Percentiles rank a stretch among this genome's conserved stretches.
phyloP scores from a whole-genome alignment of 2,329 filamentous ascomycete genomes.

The Trichoderma lentiforme region DNA sequence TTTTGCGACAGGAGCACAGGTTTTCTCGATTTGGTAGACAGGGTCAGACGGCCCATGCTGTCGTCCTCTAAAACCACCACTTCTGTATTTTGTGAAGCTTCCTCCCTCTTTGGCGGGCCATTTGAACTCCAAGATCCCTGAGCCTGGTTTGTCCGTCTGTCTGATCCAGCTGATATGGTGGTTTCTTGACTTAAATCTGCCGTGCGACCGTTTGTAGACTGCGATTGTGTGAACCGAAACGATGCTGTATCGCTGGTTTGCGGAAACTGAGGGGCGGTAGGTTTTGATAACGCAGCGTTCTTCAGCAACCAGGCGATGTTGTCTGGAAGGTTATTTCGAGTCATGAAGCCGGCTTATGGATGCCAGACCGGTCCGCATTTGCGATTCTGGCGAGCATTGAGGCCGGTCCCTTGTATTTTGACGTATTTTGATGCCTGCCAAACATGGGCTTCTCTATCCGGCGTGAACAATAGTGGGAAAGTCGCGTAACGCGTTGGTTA shows the following conservation, averaged over 20 bases:
- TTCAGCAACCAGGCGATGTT: constrained; percentile 57
- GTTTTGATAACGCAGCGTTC: constrained; percentile 42
- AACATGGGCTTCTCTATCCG: not conserved
- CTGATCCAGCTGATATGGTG: not conserved
- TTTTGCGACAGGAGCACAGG: constrained; percentile 43
- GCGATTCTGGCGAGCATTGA: constrained; percentile 25
- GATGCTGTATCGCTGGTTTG: constrained; percentile 29
- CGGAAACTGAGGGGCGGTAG: constrained; percentile 39
- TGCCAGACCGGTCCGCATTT: constrained; percentile 25
- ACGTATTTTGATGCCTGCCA: not conserved
- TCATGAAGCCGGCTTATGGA: constrained; percentile 50
- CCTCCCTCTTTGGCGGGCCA: constrained; percentile 24
- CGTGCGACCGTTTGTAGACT: constrained; percentile 18
- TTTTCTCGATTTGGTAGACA: constrained; percentile 43
- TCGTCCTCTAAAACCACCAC: constrained; percentile 29
- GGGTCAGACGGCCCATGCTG: constrained; percentile 46
- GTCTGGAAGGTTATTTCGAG: constrained; percentile 57
- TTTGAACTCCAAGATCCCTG: constrained; percentile 20
- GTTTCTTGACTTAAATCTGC: not conserved
- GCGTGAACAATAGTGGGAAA: constrained; percentile 13
- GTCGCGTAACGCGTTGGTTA: constrained; percentile 34
- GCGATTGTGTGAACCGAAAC: constrained; percentile 28
- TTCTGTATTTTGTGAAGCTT: constrained; percentile 26
- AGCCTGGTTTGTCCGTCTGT: not conserved
- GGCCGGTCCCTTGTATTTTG: not conserved